Evolutionary conservation across 2,329 filamentous ascomycete genomes (phyloP), one percentile per base, ranked within the genome.

Genomic region (Bipolaris victoriae): DNA sequence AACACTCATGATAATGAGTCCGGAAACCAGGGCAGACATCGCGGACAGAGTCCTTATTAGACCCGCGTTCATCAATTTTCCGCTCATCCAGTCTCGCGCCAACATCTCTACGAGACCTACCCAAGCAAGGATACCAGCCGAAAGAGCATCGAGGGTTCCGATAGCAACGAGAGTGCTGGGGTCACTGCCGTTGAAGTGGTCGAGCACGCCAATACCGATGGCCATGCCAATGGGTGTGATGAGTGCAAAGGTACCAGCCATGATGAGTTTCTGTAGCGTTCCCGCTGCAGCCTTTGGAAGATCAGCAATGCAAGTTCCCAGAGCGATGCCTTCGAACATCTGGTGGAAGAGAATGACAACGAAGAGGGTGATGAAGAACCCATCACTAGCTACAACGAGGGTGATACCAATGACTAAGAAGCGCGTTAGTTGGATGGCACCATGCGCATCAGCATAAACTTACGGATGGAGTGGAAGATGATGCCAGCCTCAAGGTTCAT

Each of bases 61-160:
- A 0, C 81, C 73, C 0, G 87, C 82, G 29, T 83, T 76, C 15
- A 82, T 73, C 72, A 90, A 74, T 11, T 61, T 61, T 1, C 76
- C 77, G 31, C 75, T 77, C 65, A 89, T 83, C 90, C 90, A 93
- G 70, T 93, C 90, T 39, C 84, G 80, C 2, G 88, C 88, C 85
- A 88, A 88, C 89, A 93, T 92, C 77, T 92, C 90, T 0, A 92
- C 89, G 1, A 92, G 76, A 1, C 89, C 88, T 1, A 92, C 89
- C 89, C 90, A 93, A n/a, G 90, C 78, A 31, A 93, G 80, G 43
- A 94, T 90, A 26, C 90, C 90, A 0, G 90, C 89, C 0, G 86
- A 90, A 9, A 92, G 70, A 5, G 90, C 88, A 72, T 93, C 87
- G 1, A 93, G 79, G 0, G 89, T 91, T 0, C 89, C 90, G 35